Evolutionary conservation across 1,284 basidiomycete species (phyloP).

Genomic region (Kalmanozyma brasiliensis): DNA sequence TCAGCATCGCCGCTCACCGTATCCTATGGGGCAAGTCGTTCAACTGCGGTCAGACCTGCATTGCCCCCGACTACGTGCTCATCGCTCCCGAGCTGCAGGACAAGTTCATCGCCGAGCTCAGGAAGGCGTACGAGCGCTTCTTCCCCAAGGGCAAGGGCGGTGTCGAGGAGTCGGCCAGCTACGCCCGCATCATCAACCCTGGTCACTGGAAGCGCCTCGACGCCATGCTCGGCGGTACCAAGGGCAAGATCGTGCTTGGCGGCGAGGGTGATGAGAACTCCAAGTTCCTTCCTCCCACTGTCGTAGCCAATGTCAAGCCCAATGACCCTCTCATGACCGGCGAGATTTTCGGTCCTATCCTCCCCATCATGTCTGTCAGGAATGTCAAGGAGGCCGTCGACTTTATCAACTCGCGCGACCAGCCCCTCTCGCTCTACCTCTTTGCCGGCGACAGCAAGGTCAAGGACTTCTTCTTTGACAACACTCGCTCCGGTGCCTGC

Average conservation of each 20-base stretch:
- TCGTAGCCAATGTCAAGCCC: slow-evolving; percentile 74
- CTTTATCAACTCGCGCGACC: slow-evolving; percentile 72
- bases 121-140: slow-evolving; percentile 71
- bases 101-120: slow-evolving; percentile 74
- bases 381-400: slow-evolving; percentile 58
- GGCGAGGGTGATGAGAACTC: slow-evolving; percentile 75
- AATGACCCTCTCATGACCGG: slow-evolving; percentile 74
- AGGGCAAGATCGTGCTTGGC: slow-evolving; percentile 78
- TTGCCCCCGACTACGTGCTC: slow-evolving; percentile 79
- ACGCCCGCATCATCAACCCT: slow-evolving; percentile 72
- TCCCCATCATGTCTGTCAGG: slow-evolving; percentile 81
- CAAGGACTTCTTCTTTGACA: slow-evolving; percentile 72
- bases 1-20: slow-evolving; percentile 70
- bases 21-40: slow-evolving; percentile 82
- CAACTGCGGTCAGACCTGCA: slow-evolving; percentile 74
- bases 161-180: slow-evolving; percentile 70
- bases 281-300: slow-evolving; percentile 76
- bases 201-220: slow-evolving; percentile 76
- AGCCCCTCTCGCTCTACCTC: slow-evolving; percentile 81
- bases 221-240: slow-evolving; percentile 75
- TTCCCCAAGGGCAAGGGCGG: slow-evolving; percentile 69
- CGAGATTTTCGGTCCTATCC: slow-evolving; percentile 81
- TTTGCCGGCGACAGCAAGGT: slow-evolving; percentile 75
- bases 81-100: slow-evolving; percentile 76
- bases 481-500: slow-evolving; percentile 57